Percentiles rank a stretch among this genome's conserved stretches.
phyloP scores from a whole-genome alignment of 345 rosid genomes.

The Salix viminalis region DNA sequence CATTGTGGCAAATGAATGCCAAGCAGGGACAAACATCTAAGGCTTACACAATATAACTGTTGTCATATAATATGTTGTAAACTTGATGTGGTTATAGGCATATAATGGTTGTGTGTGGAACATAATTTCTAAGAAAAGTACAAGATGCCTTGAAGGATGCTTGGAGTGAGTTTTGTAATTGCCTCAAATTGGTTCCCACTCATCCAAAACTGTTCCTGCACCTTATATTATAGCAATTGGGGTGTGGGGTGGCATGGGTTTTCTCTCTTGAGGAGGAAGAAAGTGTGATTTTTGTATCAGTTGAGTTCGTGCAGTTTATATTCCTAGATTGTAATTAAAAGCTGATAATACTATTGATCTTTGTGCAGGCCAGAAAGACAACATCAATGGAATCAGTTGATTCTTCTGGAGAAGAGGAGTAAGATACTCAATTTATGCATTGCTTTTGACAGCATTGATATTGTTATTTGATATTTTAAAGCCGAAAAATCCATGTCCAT shows the following conservation, averaged over 20 bases:
- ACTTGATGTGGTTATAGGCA: not conserved
- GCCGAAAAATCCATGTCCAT: not conserved
- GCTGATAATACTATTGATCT: constrained; percentile 15
- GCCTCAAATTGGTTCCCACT: not conserved
- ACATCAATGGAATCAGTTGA: constrained; percentile 85
- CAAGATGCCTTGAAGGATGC: not conserved
- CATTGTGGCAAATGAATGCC: not conserved
- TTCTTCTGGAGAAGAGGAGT: constrained; percentile 98
- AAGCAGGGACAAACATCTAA: not conserved
- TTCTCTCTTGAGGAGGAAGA: not conserved
- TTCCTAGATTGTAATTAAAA: not conserved
- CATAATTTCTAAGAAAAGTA: not conserved
- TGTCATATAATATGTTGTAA: not conserved
- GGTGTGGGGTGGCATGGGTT: not conserved
- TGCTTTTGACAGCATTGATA: not conserved
- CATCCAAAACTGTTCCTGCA: not conserved
- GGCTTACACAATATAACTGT: not conserved
- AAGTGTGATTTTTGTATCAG: not conserved
- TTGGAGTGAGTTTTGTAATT: not conserved
- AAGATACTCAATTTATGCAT: constrained; percentile 36
- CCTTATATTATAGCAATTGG: not conserved
- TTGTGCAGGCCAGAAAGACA: constrained; percentile 71
- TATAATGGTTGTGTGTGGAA: not conserved
- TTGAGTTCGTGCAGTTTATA: constrained; percentile 8
- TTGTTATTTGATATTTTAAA: not conserved